A percentile compares a stretch with the other conserved stretches of the same genome.
phyloP scores from a whole-genome alignment of 2,329 filamentous ascomycete genomes.

The Fusarium robinianum region DNA sequence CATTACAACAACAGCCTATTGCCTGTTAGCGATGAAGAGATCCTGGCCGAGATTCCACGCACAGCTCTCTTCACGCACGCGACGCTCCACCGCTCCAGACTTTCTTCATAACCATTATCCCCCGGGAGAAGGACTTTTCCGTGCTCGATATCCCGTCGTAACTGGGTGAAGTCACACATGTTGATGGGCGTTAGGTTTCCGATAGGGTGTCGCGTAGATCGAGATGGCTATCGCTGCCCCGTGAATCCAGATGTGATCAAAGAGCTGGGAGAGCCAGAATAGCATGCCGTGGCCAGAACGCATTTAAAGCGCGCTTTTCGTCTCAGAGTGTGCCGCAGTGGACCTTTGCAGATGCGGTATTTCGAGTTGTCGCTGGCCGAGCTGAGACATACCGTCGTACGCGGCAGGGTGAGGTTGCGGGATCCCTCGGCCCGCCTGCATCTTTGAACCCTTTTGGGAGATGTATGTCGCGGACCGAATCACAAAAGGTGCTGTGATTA shows the following conservation, averaged over 20 bases:
- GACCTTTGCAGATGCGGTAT: slow-evolving; percentile 4
- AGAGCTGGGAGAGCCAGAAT: no score
- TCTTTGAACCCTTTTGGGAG: slow-evolving; percentile 1
- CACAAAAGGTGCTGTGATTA: neutral
- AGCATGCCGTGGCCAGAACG: neutral
- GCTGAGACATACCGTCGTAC: slow-evolving; percentile 34
- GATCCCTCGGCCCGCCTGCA: slow-evolving; percentile 1
- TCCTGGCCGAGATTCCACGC: slow-evolving; percentile 1
- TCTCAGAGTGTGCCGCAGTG: slow-evolving; percentile 18
- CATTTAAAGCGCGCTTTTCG: slow-evolving; percentile 18
- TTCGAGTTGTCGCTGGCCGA: slow-evolving; percentile 1
- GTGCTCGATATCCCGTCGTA: slow-evolving; percentile 14
- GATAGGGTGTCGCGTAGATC: neutral
- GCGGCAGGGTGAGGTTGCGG: slow-evolving; percentile 6
- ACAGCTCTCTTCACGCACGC: slow-evolving; percentile 43
- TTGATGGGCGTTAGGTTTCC: neutral
- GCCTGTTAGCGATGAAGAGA: neutral
- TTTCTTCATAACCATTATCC: slow-evolving; percentile 39
- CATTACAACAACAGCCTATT: slow-evolving; percentile 48
- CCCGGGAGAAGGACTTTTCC: slow-evolving; percentile 39
- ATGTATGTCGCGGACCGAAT: no score
- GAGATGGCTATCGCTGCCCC: neutral
- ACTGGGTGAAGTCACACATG: slow-evolving; percentile 25
- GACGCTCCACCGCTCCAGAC: slow-evolving; percentile 43
- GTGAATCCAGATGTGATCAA: no score